A percentile compares a stretch with the other conserved stretches of the same genome.
Conservation (phyloP, 2,329 filamentous ascomycete species). For the Sporothrix variecibatus region DNA sequence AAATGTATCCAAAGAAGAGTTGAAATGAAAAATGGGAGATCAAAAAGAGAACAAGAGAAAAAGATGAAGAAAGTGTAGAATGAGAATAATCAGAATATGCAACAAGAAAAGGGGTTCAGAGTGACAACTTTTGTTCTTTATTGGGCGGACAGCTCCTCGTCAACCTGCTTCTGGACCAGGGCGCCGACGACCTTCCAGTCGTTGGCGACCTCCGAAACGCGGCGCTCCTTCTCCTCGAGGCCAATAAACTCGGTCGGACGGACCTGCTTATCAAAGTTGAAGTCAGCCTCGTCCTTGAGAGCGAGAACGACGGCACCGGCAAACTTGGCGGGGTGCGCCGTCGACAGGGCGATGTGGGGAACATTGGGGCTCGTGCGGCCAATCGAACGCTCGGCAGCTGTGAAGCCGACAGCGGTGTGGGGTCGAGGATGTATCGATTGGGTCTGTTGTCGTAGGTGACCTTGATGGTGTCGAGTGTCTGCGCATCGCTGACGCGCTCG, state of each 20-base stretch:
- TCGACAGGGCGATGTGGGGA: constrained; percentile 82
- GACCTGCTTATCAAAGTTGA: constrained; percentile 73
- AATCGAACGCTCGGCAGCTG: constrained; percentile 72
- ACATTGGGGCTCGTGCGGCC: constrained; percentile 53
- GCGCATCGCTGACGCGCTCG: constrained; percentile 66
- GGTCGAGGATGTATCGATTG: constrained; percentile 81
- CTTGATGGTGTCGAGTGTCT: constrained; percentile 70
- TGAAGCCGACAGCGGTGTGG: constrained; percentile 84
- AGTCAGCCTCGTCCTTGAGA: constrained; percentile 68
- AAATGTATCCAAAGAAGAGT: constrained; percentile 1
- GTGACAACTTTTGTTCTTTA: neutral
- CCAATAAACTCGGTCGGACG: constrained; percentile 81
- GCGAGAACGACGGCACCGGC: constrained; percentile 80
- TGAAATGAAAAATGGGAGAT: neutral
- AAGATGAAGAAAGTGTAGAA: neutral
- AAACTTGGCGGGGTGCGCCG: constrained; percentile 96
- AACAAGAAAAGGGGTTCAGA: neutral
- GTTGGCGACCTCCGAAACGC: constrained; percentile 68
- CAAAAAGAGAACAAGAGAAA: neutral
- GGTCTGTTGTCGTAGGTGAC: constrained; percentile 48
- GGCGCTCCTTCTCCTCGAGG: constrained; percentile 72
- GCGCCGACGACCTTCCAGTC: constrained; percentile 75
- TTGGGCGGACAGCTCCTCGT: constrained; percentile 53
- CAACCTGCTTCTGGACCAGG: constrained; percentile 74
- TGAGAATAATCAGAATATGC: neutral